Conservation (phyloP, 139 green algal genomes). For the Chlamydomonas schloesseri region DNA sequence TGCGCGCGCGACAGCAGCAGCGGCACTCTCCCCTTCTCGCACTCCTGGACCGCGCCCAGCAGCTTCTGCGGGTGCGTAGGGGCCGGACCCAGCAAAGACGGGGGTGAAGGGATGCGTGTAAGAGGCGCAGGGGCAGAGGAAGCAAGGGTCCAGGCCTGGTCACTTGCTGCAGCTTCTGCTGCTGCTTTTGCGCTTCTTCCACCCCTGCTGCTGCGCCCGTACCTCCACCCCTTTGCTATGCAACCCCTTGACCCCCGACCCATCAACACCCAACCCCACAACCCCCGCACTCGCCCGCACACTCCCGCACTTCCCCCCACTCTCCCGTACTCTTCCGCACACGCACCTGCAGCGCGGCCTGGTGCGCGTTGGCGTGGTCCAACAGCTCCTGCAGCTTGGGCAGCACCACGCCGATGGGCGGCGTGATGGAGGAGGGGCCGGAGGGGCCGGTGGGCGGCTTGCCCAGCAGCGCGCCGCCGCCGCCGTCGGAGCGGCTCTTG, state of each 20-base stretch:
- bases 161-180: no score
- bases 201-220: background rate
- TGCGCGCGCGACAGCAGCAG: slow-evolving; percentile 53
- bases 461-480: slow-evolving; percentile 8
- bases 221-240: background rate
- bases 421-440: slow-evolving; percentile 12
- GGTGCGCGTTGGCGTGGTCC: slow-evolving; percentile 56
- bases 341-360: slow-evolving; percentile 39
- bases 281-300: background rate
- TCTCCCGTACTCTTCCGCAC: background rate
- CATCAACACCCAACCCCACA: no score
- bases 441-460: slow-evolving; percentile 42
- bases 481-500: slow-evolving; percentile 10
- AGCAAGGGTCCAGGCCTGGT: no score
- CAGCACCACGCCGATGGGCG: slow-evolving; percentile 53
- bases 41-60: slow-evolving; percentile 61
- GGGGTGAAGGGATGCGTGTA: no score
- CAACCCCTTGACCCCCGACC: no score
- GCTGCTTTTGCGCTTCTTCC: no score
- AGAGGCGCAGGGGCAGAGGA: no score
- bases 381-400: slow-evolving; percentile 75
- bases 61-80: slow-evolving; percentile 31
- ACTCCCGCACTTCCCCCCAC: no score
- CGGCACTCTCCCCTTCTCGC: slow-evolving; percentile 67
- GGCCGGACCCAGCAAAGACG: no score